These are phyloP conservation scores for Oemleria cerasiformis DNA, from an alignment of 306 rosid genomes.

Conservation along the genomic window DNA sequence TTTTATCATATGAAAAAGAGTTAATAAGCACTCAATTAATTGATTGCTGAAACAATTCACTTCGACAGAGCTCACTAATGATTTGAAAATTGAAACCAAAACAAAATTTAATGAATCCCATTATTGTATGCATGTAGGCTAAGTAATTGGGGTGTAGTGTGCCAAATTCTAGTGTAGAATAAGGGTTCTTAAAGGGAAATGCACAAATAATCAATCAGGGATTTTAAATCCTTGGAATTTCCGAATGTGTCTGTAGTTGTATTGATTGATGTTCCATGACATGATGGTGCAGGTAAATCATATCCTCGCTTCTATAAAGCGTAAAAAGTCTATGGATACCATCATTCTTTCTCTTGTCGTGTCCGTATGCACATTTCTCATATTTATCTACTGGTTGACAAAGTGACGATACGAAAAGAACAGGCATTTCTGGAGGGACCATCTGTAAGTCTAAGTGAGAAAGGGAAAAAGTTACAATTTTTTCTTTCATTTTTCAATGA, in stretches of 20 bases:
- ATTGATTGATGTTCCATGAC: constrained; percentile 23
- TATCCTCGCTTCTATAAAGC: constrained; percentile 68
- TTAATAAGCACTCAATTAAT: background rate
- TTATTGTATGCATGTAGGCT: background rate
- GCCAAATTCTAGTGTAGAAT: background rate
- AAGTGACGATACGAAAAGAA: constrained; percentile 46
- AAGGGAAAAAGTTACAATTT: background rate
- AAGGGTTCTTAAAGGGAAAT: background rate
- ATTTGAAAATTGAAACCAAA: constrained; percentile 1
- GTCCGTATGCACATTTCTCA: constrained; percentile 87
- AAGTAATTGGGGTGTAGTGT: background rate
- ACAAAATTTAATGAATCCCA: background rate
- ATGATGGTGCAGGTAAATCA: constrained; percentile 68
- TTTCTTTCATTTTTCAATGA: background rate
- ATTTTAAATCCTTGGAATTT: background rate
- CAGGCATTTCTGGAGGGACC: background rate
- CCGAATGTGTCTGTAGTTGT: background rate
- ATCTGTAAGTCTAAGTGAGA: constrained; percentile 16
- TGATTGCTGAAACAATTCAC: background rate
- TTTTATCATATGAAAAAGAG: background rate
- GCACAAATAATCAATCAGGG: background rate
- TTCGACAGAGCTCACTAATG: background rate
- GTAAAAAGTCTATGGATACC: constrained; percentile 93
- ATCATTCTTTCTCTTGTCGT: constrained; percentile 83
- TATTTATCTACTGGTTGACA: constrained; percentile 82